These are phyloP conservation scores for Russula virescens DNA, from an alignment of 768 basidiomycete species.

Conservation along the genomic window DNA sequence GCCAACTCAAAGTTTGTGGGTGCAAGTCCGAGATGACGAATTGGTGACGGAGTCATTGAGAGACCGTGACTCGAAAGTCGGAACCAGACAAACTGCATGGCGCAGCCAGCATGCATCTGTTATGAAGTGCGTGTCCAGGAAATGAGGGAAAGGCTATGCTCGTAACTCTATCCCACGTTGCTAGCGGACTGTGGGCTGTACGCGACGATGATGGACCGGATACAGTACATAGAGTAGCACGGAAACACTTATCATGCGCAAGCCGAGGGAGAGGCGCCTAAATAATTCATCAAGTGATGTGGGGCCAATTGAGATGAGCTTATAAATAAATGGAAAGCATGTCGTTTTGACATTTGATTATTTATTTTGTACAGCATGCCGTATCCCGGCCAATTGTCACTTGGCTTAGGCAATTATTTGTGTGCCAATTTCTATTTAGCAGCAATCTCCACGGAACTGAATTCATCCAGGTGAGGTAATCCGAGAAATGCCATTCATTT, in stretches of 20 bases:
- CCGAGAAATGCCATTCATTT: neutral
- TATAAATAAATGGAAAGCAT: conserved; percentile 5
- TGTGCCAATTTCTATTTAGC: conserved; percentile 8
- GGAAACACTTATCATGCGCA: neutral
- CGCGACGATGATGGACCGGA: too few species aligned
- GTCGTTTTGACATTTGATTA: neutral
- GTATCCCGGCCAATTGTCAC: neutral
- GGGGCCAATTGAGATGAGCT: neutral
- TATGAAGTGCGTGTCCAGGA: neutral
- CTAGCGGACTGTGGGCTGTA: neutral
- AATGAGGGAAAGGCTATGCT: neutral
- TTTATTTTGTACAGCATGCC: neutral
- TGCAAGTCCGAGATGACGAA: conserved; percentile 10
- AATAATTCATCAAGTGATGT: neutral
- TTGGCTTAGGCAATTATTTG: neutral
- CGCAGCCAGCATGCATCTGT: neutral
- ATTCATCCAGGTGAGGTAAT: conserved; percentile 9
- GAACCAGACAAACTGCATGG: neutral
- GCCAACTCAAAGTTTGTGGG: neutral
- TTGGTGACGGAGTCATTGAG: neutral
- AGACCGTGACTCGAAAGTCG: neutral
- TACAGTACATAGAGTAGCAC: neutral
- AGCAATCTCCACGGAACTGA: conserved; percentile 9
- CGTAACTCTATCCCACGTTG: neutral
- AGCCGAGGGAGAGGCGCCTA: neutral